phyloP scores from a whole-genome alignment of 768 basidiomycete species.

The Steccherinum ochraceum region DNA sequence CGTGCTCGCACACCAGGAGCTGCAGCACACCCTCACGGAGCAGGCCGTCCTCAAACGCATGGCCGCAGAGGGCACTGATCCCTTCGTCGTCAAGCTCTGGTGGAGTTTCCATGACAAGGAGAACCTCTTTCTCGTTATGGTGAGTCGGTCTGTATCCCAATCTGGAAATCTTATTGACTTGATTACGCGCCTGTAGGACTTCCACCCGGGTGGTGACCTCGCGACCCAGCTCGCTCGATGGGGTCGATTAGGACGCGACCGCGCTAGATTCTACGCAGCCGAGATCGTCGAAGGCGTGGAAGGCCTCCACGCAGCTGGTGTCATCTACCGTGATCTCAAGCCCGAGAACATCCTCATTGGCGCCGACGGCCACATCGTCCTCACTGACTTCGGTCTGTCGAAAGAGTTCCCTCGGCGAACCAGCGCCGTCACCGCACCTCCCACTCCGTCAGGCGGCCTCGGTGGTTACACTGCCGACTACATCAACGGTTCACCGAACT shows the following conservation, averaged over 20 bases:
- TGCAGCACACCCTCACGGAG: constrained; percentile 94
- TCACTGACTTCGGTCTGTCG: constrained; percentile 95
- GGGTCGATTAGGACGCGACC: constrained; percentile 88
- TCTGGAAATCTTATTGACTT: neutral
- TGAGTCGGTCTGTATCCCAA: constrained; percentile 27
- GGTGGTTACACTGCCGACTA: constrained; percentile 31
- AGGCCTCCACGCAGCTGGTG: constrained; percentile 87
- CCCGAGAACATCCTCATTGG: constrained; percentile 97
- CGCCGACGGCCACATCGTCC: constrained; percentile 89
- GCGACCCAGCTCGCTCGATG: constrained; percentile 96
- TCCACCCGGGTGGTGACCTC: constrained; percentile 93
- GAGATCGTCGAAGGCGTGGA: constrained; percentile 97
- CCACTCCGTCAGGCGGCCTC: constrained; percentile 47
- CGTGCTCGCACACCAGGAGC: constrained; percentile 93
- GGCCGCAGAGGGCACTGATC: constrained; percentile 83
- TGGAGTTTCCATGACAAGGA: constrained; percentile 99
- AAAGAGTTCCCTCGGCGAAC: constrained; percentile 76
- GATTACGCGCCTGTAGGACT: constrained; percentile 48
- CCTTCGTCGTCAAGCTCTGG: constrained; percentile 94
- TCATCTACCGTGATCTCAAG: constrained; percentile 97
- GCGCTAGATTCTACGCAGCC: constrained; percentile 94
- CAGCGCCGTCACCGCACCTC: constrained; percentile 40
- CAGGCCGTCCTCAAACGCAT: constrained; percentile 93
- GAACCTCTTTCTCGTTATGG: constrained; percentile 95
- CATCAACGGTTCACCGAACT: constrained; percentile 29